Base-by-base conservation (phyloP, 2,329 filamentous ascomycete species). In the Escovopsis sp. region DNA sequence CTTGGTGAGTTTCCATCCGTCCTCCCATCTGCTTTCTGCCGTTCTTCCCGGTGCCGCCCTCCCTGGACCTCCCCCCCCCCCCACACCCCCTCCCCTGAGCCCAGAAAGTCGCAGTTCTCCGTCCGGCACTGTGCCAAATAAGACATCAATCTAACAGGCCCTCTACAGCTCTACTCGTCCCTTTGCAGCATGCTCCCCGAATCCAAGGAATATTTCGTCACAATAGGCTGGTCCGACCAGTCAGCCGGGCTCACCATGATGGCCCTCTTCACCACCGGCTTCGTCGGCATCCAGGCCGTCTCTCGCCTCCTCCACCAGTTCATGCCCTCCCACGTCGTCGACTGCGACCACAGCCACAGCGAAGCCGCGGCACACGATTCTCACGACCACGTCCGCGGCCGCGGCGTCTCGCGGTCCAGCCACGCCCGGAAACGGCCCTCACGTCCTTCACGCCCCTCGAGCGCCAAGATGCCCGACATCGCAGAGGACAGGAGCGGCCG, bases 151-250 rank as follows among this genome's bases (percentile, higher is more conserved):
- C 13, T 31, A 6, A 30, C 5, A 21, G 16, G 9, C 33, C 3
- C 11, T 28, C 4, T 3, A 16, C 48, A 94, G 86, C 70, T 94
- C 28, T 94, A 94, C 57, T 94, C 87, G 26, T 78, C 88, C 1
- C 61, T 96, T 21, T 93, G 87, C 56, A 90, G 78, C 56, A 94
- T 96, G 82, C 69, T 96, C 7, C 88, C 88, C 9, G 85, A 83
- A 15, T 77, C 88, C 2, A 86, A 80, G 50, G 66, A 65, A 27
- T 94, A 93, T 50, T 68, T 98, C 4, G 63, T 69, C 39, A 66
- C 75, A 36, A 79, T 76, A 35, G 77, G 76, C 13, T 76, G 77
- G 56, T 66, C 71, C 7, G 65, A 82, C 3, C 71, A 76, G 41
- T 52, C 60, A 2, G 83, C 87, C 5, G 78, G 77, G 12, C 70